Evolutionary conservation across 495 filamentous ascomycete species (phyloP).

Genomic region (Penicillium chermesinum): DNA sequence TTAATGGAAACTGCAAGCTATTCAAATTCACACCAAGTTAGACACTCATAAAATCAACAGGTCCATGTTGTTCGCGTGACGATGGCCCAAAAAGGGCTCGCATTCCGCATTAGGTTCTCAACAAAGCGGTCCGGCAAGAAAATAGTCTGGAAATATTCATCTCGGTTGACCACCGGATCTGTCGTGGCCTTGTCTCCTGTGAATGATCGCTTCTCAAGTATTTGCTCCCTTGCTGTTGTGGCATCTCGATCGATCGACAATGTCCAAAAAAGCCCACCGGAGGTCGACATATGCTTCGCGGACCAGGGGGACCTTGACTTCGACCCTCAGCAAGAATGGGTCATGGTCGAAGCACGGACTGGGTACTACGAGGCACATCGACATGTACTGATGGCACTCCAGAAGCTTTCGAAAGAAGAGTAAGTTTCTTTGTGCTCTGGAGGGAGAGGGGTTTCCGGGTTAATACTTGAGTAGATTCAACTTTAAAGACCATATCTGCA

Average conservation of each 20-base stretch:
- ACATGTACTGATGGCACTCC: slow-evolving; percentile 67
- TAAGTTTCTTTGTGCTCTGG: slow-evolving; percentile 33
- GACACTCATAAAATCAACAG: slow-evolving; percentile 30
- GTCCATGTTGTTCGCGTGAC: slow-evolving; percentile 61
- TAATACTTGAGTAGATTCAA: slow-evolving; percentile 49
- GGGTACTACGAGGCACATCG: slow-evolving; percentile 73
- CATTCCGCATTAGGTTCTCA: slow-evolving; percentile 66
- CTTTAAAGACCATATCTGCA: slow-evolving; percentile 55
- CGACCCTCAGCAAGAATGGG: slow-evolving; percentile 63
- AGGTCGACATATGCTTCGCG: slow-evolving; percentile 73
- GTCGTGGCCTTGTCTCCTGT: slow-evolving; percentile 66
- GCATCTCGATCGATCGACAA: slow-evolving; percentile 62
- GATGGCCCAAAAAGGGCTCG: slow-evolving; percentile 57
- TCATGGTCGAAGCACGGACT: slow-evolving; percentile 70
- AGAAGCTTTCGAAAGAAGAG: slow-evolving; percentile 59
- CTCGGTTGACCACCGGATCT: slow-evolving; percentile 62
- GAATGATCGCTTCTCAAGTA: slow-evolving; percentile 56
- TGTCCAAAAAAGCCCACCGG: slow-evolving; percentile 59
- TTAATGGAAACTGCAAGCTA: background rate
- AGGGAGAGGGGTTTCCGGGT: too few species aligned
- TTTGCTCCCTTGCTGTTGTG: slow-evolving; percentile 67
- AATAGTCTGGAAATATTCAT: slow-evolving; percentile 75
- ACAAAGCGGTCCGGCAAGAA: slow-evolving; percentile 57
- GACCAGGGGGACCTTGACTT: slow-evolving; percentile 54
- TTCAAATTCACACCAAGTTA: background rate